Conservation (phyloP, 2,329 filamentous ascomycete species). For the Penicillium crustosum region DNA sequence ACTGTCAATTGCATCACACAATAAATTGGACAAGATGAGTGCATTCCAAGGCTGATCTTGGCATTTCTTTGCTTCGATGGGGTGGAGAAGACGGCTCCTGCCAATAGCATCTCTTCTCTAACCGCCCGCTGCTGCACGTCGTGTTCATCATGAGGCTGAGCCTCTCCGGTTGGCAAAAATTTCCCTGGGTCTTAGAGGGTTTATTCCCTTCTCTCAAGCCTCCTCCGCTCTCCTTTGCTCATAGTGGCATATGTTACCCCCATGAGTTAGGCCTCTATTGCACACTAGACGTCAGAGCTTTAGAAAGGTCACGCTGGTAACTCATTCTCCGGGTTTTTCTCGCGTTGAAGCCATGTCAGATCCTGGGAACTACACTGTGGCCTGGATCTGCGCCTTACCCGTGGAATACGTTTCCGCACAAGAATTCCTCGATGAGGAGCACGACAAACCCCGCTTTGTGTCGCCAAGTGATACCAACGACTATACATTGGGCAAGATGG, state of each 20-base stretch:
- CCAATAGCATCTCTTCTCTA: background rate
- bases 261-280: background rate
- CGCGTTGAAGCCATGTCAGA: background rate
- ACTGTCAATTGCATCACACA: too few species aligned
- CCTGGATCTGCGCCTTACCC: background rate
- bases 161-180: background rate
- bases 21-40: background rate
- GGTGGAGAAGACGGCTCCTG: background rate
- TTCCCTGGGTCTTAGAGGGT: background rate
- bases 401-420: background rate
- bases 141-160: background rate
- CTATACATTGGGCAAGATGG: background rate
- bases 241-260: background rate
- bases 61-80: background rate
- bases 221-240: background rate
- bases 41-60: background rate
- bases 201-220: background rate
- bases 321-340: background rate
- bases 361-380: background rate
- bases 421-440: background rate
- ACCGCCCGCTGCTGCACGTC: background rate
- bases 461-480: background rate
- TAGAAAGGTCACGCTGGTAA: background rate
- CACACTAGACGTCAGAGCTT: background rate
- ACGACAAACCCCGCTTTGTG: background rate